Base-by-base conservation (phyloP, 805 yeast genomes). In the Starmerella vitae region DNA sequence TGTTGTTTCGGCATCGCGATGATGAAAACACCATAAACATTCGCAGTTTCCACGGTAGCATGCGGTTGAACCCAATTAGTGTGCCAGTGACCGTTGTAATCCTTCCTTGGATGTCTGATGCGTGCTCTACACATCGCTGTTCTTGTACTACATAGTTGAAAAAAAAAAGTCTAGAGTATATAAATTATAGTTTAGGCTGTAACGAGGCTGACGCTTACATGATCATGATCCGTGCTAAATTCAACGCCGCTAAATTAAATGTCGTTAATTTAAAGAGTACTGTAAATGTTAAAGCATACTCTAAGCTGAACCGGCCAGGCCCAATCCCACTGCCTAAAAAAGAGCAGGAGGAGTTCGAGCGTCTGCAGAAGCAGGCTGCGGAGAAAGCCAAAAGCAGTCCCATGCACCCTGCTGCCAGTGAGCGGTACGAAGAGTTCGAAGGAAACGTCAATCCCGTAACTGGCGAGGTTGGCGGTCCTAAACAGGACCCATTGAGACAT, bases 391-490 rank as follows among this genome's bases (percentile, higher is more conserved):
- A 81, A 5, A 58, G 41, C 19, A 31, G 36, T 26, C 34, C 39
- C 2, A 19, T 40, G 29, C 47, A 43, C 20, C 79, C 86, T 1
- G 81, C 73, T 40, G 73, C 67, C 47, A 68, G 79, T 57, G 74
- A 78, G 58, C 77, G 85, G 3, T 77, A 85, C 39, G 94, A 95
- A 2, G 98, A 91, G 54, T 91, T 91, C 56, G 94, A 86, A 60
- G 98, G 98, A 1, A 86, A 85, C 45, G 74, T 69, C 14, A 91
- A 91, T 56, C 98, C 98, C 0, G 70, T 56, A 36, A 91, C 98
- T 1, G 98, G 98, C 3, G 98, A 91, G 61, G 67, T 78, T 18
- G 94, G 94, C 34, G 98, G 98, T 0, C 98, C 98, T 20, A 91
- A 91, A 55, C 97, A 91, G 59, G 96, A 91, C 55, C 98, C 98